Evolutionary conservation across 2,329 filamentous ascomycete genomes (phyloP), one percentile per base, ranked within the genome.

Genomic region (Aspergillus awamori): DNA sequence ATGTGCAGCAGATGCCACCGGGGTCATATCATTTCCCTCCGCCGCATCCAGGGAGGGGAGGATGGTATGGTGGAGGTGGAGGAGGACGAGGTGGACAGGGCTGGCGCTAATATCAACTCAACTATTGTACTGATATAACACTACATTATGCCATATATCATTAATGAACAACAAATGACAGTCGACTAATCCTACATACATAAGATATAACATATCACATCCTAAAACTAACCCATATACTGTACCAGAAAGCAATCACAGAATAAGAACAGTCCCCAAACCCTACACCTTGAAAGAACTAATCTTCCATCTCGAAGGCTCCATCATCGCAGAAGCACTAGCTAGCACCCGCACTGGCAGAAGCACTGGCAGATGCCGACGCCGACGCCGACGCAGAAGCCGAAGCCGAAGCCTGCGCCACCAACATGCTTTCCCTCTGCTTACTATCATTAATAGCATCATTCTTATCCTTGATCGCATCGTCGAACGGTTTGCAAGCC

Each of bases 1-100:
- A 60, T n/a, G 43, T 48, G n/a, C 72, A 71, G 43, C 70, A 67
- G 22, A 70, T 74, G 61, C 70, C 72, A 1, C 70, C 69, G 26
- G 71, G 74, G 1, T 69, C 74, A 17, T 70, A 73, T 61, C 70
- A 70, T 51, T 76, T 74, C 28, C 73, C 74, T 30, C 72, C 72
- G 15, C 72, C 73, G 30, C 70, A 76, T 61, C 64, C 68, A 13
- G 66, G 65, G 0, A 67, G 69, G 13, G 64, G 67, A 33, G 65
- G 66, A 13, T 67, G 67, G 28, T 70, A 69, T 66, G 65, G 65
- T 36, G 66, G 69, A 15, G 64, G 67, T 22, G 65, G 66, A 8
- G 68, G 67, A 24, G 70, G 69, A 66, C 64, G 65, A 8, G 51
- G 17, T 38, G 66, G 64, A 45, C 64, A 63, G 38, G 64, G 62